These are phyloP conservation scores for Apiospora sp. DNA, from an alignment of 2,329 filamentous ascomycete species.

Conservation along the genomic window DNA sequence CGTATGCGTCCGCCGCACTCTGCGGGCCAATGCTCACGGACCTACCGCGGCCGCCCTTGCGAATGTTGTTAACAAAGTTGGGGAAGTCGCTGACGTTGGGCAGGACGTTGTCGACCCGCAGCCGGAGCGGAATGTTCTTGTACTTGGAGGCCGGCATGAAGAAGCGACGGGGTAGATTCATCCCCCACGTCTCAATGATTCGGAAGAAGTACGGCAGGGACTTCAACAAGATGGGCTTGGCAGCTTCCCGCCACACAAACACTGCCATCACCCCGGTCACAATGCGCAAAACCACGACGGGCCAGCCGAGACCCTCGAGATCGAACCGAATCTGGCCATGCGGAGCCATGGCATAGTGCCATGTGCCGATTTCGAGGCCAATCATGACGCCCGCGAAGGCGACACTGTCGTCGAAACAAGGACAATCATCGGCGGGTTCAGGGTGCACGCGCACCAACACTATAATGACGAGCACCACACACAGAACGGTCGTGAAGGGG, in stretches of 20 bases:
- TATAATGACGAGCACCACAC: constrained; percentile 72
- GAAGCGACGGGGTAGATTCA: constrained; percentile 86
- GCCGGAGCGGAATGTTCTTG: constrained; percentile 77
- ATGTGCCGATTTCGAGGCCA: constrained; percentile 81
- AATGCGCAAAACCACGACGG: constrained; percentile 71
- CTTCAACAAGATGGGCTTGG: constrained; percentile 84
- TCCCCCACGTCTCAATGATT: constrained; percentile 78
- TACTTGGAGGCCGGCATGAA: constrained; percentile 93
- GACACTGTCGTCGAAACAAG: constrained; percentile 95
- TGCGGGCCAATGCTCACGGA: constrained; percentile 92
- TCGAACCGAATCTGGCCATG: constrained; percentile 65
- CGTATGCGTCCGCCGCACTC: constrained; percentile 95
- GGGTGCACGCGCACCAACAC: constrained; percentile 88
- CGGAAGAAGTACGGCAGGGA: constrained; percentile 87
- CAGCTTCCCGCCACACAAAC: constrained; percentile 88
- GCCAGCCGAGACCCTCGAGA: constrained; percentile 70
- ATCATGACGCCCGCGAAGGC: constrained; percentile 91
- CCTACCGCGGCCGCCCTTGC: constrained; percentile 78
- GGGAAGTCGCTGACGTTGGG: constrained; percentile 90
- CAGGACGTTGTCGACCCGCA: constrained; percentile 82
- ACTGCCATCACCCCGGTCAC: constrained; percentile 82
- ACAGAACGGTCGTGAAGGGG: constrained; percentile 68
- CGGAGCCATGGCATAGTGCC: constrained; percentile 75
- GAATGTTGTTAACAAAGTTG: constrained; percentile 80
- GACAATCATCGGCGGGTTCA: constrained; percentile 95